These are phyloP conservation scores for Exophiala bonariae DNA, from an alignment of 2,329 filamentous ascomycete genomes.

Conservation along the genomic window DNA sequence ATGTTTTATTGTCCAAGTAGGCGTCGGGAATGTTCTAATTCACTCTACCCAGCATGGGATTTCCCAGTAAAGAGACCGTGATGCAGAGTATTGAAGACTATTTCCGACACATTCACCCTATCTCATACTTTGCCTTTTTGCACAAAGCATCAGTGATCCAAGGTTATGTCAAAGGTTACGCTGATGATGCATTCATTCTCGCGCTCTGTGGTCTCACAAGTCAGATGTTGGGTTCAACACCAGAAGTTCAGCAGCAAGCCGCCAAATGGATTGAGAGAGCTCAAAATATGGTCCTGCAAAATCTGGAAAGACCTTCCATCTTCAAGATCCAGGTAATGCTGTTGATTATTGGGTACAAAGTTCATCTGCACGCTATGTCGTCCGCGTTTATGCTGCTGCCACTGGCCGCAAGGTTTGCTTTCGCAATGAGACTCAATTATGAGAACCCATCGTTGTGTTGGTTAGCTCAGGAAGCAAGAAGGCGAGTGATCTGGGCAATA, in stretches of 20 bases:
- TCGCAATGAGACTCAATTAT: constrained; percentile 50
- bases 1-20: no score
- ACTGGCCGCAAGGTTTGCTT: constrained; percentile 37
- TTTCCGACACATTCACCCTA: constrained; percentile 30
- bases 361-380: neutral
- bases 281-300: constrained; percentile 5
- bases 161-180: constrained; percentile 3
- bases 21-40: no score
- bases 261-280: constrained; percentile 5
- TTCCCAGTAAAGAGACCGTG: neutral
- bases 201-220: constrained; percentile 7
- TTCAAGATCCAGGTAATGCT: constrained; percentile 13
- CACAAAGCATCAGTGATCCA: constrained; percentile 32
- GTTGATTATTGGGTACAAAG: constrained; percentile 9
- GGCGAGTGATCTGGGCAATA: constrained; percentile 51
- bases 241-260: constrained; percentile 1
- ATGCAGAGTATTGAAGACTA: constrained; percentile 25
- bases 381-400: constrained; percentile 14
- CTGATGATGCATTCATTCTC: constrained; percentile 5
- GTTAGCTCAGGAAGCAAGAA: constrained; percentile 43
- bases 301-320: constrained; percentile 11
- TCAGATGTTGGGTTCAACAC: neutral
- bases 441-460: constrained; percentile 47
- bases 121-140: constrained; percentile 29
- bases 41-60: no score